Evolutionary conservation across 2,329 filamentous ascomycete genomes (phyloP).

Genomic region (Claviceps pusilla): DNA sequence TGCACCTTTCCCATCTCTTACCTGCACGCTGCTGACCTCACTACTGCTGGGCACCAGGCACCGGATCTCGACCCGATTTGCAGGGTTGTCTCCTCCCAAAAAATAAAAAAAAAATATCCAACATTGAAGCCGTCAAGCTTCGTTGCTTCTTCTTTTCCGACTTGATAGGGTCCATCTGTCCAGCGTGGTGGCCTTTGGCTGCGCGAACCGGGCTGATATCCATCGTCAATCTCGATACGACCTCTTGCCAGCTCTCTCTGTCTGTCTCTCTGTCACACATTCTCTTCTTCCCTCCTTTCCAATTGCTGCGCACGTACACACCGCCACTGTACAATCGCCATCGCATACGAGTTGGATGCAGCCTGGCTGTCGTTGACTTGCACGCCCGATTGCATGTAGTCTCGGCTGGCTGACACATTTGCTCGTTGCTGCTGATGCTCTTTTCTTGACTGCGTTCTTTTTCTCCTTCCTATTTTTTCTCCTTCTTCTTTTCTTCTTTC

Average conservation of each 20-base stretch:
- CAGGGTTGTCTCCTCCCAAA: background rate
- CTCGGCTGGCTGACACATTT: background rate
- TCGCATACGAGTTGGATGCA: background rate
- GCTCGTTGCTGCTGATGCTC: background rate
- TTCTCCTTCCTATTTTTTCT: background rate
- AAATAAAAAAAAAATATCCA: background rate
- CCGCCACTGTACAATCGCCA: too few relatives aligned
- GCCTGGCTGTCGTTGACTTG: background rate
- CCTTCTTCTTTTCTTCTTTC: background rate
- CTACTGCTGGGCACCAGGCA: background rate
- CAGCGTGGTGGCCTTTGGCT: background rate
- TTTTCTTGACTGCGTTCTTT: background rate
- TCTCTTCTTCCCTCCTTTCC: too few relatives aligned
- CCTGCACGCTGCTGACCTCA: background rate
- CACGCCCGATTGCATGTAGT: background rate
- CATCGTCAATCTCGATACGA: background rate
- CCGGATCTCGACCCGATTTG: background rate
- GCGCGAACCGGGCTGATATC: background rate
- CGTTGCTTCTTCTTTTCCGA: too few relatives aligned
- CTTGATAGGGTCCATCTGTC: background rate
- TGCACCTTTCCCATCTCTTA: constrained; percentile 4
- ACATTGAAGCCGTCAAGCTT: background rate
- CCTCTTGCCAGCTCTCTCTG: background rate
- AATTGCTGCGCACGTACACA: background rate
- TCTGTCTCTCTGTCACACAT: background rate